phyloP scores from a whole-genome alignment of 2,329 filamentous ascomycete species.

The Fusarium marasasianum region DNA sequence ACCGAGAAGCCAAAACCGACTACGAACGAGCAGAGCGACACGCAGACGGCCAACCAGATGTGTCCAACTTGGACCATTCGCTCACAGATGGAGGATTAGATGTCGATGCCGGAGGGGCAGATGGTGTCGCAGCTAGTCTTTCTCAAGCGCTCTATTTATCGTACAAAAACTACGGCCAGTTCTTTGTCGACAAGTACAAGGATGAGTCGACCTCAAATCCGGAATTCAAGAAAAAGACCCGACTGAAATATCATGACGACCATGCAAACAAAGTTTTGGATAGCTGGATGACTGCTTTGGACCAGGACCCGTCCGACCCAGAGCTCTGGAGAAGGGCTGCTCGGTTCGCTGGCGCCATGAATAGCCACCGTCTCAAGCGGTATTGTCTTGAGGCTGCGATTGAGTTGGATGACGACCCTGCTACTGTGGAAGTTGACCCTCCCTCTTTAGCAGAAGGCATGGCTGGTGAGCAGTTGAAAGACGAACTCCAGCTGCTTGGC shows the following conservation, averaged over 20 bases:
- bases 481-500: constrained; percentile 61
- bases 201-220: constrained; percentile 58
- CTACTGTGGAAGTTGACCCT: constrained; percentile 69
- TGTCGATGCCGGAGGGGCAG: constrained; percentile 68
- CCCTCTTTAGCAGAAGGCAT: constrained; percentile 70
- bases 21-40: constrained; percentile 76
- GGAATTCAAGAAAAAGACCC: constrained; percentile 52
- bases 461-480: constrained; percentile 69
- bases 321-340: constrained; percentile 71
- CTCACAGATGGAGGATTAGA: constrained; percentile 60
- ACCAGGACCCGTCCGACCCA: constrained; percentile 73
- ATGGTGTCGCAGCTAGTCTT: constrained; percentile 81
- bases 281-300: constrained; percentile 67
- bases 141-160: constrained; percentile 91
- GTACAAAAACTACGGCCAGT: constrained; percentile 96
- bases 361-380: constrained; percentile 65
- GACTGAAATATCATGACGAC: constrained; percentile 45
- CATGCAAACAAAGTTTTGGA: constrained; percentile 59
- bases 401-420: constrained; percentile 73
- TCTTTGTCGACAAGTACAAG: constrained; percentile 74
- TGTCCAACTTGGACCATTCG: constrained; percentile 54
- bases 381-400: constrained; percentile 74
- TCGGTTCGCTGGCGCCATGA: constrained; percentile 66
- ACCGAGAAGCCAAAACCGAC: constrained; percentile 86
- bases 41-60: constrained; percentile 57